Conservation (phyloP, 768 basidiomycete genomes). For the Kwoniella shandongensis region DNA sequence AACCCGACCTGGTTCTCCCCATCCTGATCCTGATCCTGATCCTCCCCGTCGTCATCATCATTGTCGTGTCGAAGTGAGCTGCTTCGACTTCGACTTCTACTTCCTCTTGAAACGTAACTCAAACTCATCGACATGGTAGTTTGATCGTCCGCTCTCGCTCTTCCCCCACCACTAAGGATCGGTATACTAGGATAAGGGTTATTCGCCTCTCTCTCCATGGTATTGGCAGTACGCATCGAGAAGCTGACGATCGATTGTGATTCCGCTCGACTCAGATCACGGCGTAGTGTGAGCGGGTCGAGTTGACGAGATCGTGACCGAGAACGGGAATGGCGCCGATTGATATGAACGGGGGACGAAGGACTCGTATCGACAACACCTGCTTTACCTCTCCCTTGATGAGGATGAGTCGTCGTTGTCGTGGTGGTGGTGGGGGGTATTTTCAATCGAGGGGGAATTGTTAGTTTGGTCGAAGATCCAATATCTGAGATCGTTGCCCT, state of each 20-base stretch:
- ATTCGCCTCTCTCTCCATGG: constrained; percentile 30
- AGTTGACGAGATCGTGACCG: not conserved
- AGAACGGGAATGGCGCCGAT: no score
- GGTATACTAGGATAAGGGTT: constrained; percentile 47
- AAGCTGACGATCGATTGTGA: constrained; percentile 16
- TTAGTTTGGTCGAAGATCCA: constrained; percentile 4
- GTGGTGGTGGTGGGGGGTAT: not conserved
- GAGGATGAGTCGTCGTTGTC: not conserved
- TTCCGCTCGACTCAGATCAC: constrained; percentile 10
- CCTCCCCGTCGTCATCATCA: no score
- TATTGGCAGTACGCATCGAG: constrained; percentile 17
- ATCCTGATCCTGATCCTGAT: no score
- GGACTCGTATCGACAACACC: no score
- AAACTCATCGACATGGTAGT: constrained; percentile 16
- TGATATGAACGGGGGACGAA: no score
- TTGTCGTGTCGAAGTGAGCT: constrained; percentile 9
- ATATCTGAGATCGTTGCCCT: constrained; percentile 30
- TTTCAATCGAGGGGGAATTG: not conserved
- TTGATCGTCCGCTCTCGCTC: constrained; percentile 1
- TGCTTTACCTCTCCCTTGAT: no score
- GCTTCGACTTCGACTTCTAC: constrained; percentile 1
- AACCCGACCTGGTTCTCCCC: not conserved
- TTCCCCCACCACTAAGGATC: constrained; percentile 10
- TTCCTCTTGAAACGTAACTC: constrained; percentile 11
- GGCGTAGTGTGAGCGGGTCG: not conserved